Evolutionary conservation across 768 basidiomycete species (phyloP), one percentile per base, ranked within the genome.

Genomic region (Cystobasidium tubakii): DNA sequence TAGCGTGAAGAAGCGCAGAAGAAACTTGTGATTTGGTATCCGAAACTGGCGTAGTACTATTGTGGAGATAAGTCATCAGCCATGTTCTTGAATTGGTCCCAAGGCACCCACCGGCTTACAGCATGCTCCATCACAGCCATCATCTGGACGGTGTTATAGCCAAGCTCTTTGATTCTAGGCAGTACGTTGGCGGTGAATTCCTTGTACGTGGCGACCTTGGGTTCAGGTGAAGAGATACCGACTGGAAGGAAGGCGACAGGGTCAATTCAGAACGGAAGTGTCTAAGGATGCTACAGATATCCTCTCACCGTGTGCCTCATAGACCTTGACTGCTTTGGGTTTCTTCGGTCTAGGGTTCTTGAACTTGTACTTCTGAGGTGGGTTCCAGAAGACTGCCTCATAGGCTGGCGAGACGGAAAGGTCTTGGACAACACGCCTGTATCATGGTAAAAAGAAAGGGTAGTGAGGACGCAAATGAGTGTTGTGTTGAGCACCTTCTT

Each of bases 81-180:
- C n/a, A n/a, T n/a, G n/a, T n/a, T n/a, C n/a, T n/a, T n/a, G n/a
- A n/a, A n/a, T n/a, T n/a, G n/a, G n/a, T n/a, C n/a, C n/a, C n/a
- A n/a, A n/a, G n/a, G n/a, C n/a, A n/a, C n/a, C n/a, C 23, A 39
- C 6, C 54, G 19, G 19, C 53, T 12, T 7, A 63, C 36, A 31
- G 94, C 90, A 80, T 97, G 93, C 81, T 96, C 93, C 92, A 96
- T 92, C 74, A 96, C 85, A 19, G 92, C 96, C 96, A 99, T 99
- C 77, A 98, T 85, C 82, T 99, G 96, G 76, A 99, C 97, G 67
- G 88, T 87, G 80, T 98, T 99, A 83, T 99, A 99, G 10, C 93
- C 96, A 29, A 98, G 85, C 73, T 87, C 87, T 81, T 88, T 88
- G 81, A 99, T 98, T 75, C 94, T 85, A 55, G 90, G 90, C 23